Conservation (phyloP, 2,329 filamentous ascomycete genomes). For the Aspergillus pseudoterreus region DNA sequence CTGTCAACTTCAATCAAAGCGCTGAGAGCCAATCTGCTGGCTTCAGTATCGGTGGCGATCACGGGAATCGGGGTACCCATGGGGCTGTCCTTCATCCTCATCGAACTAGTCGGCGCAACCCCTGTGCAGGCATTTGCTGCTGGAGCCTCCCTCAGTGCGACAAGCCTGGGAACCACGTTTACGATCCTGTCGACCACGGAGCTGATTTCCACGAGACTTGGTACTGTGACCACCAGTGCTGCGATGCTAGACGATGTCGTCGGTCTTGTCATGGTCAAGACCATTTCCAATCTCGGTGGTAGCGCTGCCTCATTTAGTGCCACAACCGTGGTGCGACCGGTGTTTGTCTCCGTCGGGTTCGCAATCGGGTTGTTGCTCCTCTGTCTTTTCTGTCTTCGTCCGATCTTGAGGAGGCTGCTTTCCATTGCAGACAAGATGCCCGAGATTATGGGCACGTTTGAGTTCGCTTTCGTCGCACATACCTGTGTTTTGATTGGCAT, state of each 20-base stretch:
- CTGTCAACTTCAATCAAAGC: slow-evolving; percentile 39
- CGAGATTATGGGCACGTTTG: slow-evolving; percentile 2
- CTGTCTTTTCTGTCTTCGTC: slow-evolving; percentile 21
- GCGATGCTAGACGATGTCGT: slow-evolving; percentile 82
- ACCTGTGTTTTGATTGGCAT: slow-evolving; percentile 45
- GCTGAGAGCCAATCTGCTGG: slow-evolving; percentile 56
- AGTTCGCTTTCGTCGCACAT: slow-evolving; percentile 40
- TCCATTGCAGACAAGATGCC: slow-evolving; percentile 7
- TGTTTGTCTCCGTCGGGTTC: slow-evolving; percentile 47
- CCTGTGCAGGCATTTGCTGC: slow-evolving; percentile 65
- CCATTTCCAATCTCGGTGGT: slow-evolving; percentile 64
- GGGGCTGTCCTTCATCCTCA: slow-evolving; percentile 60
- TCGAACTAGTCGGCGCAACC: slow-evolving; percentile 46
- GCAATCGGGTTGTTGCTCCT: slow-evolving; percentile 23
- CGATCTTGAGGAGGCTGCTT: slow-evolving; percentile 7
- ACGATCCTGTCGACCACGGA: slow-evolving; percentile 61
- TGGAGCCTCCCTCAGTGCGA: slow-evolving; percentile 70
- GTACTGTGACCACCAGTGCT: slow-evolving; percentile 63
- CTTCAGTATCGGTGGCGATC: slow-evolving; percentile 61
- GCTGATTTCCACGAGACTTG: slow-evolving; percentile 54
- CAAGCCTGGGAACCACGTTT: slow-evolving; percentile 69
- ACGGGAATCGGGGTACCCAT: slow-evolving; percentile 65
- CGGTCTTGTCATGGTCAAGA: slow-evolving; percentile 72
- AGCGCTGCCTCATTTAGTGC: slow-evolving; percentile 29
- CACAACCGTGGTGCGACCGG: slow-evolving; percentile 47